phyloP scores from a whole-genome alignment of 1,284 basidiomycete species.

The Leccinum holopus region DNA sequence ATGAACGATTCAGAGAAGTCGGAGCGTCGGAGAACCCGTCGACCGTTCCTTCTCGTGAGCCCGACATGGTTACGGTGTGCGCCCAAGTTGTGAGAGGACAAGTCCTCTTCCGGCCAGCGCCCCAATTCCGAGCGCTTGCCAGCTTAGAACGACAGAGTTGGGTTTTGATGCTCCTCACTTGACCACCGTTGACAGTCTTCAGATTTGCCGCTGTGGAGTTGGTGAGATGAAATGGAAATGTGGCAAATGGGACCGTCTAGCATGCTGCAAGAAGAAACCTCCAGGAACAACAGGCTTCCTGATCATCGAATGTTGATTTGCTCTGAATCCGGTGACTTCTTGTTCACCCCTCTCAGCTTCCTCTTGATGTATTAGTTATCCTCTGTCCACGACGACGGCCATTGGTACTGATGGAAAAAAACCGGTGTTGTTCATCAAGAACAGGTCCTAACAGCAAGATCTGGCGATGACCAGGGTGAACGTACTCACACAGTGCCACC shows the following conservation, averaged over 20 bases:
- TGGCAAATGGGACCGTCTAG: background rate
- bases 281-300: background rate
- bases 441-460: background rate
- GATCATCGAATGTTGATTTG: conserved; percentile 10
- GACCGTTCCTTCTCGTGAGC: background rate
- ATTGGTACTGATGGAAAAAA: background rate
- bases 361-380: background rate
- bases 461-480: background rate
- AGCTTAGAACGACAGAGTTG: background rate
- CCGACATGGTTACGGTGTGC: conserved; percentile 6
- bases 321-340: background rate
- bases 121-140: background rate
- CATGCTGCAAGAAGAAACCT: background rate
- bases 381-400: background rate
- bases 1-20: background rate
- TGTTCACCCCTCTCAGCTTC: background rate
- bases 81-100: background rate
- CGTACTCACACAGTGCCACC: background rate
- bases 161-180: conserved; percentile 12
- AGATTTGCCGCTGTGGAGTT: background rate
- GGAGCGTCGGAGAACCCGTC: background rate
- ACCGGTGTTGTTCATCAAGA: background rate
- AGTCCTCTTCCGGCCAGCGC: background rate
- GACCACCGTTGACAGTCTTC: conserved; percentile 4
- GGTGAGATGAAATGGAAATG: too few relatives aligned